Base-by-base conservation (phyloP, 2,329 filamentous ascomycete species). In the Macrophomina pseudophaseolina region DNA sequence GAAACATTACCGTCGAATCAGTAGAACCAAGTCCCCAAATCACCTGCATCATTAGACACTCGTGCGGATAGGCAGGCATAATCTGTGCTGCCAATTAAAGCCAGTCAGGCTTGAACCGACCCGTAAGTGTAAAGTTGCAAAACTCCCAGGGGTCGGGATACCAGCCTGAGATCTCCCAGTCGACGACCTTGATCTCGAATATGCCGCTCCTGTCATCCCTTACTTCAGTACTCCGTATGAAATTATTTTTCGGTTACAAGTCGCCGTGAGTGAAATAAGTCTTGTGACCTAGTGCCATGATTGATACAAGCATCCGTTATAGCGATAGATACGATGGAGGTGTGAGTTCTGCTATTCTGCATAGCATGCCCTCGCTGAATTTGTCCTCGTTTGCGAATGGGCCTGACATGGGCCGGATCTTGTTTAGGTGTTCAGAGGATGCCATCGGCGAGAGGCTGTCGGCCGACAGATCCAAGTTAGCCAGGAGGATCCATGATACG, bases 101-200 rank as follows among this genome's bases (percentile, higher is more conserved):
- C 67, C 67, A 70, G 8, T 69, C 67, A 9, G 56, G 28, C 28
- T 56, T 40, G 49, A 66, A 66, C 28, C 67, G 38, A 12, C 42
- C 63, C 14, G 32, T 40, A 56, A 70, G 38, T 32, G 67, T 67
- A 11, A 68, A 64, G 18, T 70, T 68, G 52, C 65, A 69, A 62
- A 62, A 71, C 58, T 71, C 70, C 67, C 67, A 71, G 59, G 69
- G 70, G 18, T 71, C 69, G 7, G 69, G 70, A 59, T 68, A 70
- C 69, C 68, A 71, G 52, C 70, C 70, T 16, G 68, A 66, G 14
- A 62, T 48, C 48, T 69, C 68, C 70, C 69, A 71, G 53, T 71
- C 70, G 14, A 71, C 65, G 12, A 71, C 58, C 23, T 49, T 66
- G 40, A 71, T 53, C 30, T 68, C 64, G 35, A 66, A 65, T 30